These are phyloP conservation scores for Calophaca sinica DNA, from an alignment of 306 rosid species.

Conservation along the genomic window DNA sequence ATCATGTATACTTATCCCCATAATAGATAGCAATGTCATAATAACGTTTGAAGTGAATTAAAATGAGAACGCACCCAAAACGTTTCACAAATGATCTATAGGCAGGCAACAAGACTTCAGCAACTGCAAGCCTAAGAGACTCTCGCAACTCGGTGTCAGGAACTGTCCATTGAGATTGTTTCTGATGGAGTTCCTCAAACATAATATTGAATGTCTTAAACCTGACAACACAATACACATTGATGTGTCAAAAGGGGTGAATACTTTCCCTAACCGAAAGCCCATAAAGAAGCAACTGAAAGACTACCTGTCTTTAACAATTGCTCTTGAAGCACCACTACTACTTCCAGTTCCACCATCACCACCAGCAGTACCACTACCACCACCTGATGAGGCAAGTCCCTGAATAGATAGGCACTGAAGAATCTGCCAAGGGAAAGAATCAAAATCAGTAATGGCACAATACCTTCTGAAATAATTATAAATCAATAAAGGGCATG, in stretches of 20 bases:
- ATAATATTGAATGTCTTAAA: slow-evolving; percentile 79
- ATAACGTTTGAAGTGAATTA: slow-evolving; percentile 24
- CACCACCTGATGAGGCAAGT: slow-evolving; percentile 88
- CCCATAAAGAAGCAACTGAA: slow-evolving; percentile 6
- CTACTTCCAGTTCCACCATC: slow-evolving; percentile 79
- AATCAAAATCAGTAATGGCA: slow-evolving; percentile 37
- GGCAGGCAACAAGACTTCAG: slow-evolving; percentile 93
- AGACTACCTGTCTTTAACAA: slow-evolving; percentile 82
- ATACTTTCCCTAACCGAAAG: background rate
- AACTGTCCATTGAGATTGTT: slow-evolving; percentile 96
- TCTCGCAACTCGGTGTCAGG: slow-evolving; percentile 93
- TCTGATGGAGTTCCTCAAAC: slow-evolving; percentile 97
- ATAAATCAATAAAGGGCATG: too few relatives aligned
- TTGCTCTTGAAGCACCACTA: slow-evolving; percentile 95
- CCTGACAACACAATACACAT: slow-evolving; percentile 54
- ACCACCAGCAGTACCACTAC: slow-evolving; percentile 65
- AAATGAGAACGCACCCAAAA: slow-evolving; percentile 66
- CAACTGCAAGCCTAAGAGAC: slow-evolving; percentile 93
- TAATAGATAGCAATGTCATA: slow-evolving; percentile 13
- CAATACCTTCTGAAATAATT: background rate
- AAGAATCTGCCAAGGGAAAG: slow-evolving; percentile 72
- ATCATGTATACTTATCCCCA: too few relatives aligned
- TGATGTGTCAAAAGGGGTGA: slow-evolving; percentile 27
- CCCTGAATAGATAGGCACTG: slow-evolving; percentile 87
- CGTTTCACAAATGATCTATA: slow-evolving; percentile 90